Conservation (phyloP, 2,329 filamentous ascomycete species). For the Fusarium sp. region DNA sequence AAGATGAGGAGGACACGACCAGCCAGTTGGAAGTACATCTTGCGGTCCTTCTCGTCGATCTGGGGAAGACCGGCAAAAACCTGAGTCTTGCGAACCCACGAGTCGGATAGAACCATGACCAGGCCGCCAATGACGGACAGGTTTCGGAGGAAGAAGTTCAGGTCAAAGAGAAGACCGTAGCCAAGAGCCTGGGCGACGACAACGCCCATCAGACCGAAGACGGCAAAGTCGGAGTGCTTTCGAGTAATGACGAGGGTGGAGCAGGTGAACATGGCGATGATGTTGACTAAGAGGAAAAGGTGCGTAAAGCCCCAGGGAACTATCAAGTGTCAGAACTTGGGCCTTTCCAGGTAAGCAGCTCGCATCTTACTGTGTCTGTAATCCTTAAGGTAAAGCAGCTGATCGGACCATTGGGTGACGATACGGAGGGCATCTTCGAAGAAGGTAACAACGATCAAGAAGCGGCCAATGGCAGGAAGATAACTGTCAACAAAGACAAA, state of each 20-base stretch:
- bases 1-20: slow-evolving; percentile 96
- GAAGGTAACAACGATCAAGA: slow-evolving; percentile 98
- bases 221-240: slow-evolving; percentile 93
- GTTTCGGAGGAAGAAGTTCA: slow-evolving; percentile 99
- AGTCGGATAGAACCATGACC: slow-evolving; percentile 97
- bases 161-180: slow-evolving; percentile 97
- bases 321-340: slow-evolving; percentile 54
- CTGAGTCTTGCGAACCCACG: slow-evolving; percentile 97
- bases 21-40: slow-evolving; percentile 99
- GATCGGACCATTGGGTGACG: slow-evolving; percentile 96
- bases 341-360: background rate
- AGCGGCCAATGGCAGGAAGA: slow-evolving; percentile 93
- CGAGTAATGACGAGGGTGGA: slow-evolving; percentile 89
- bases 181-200: slow-evolving; percentile 94
- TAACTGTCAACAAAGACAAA: slow-evolving; percentile 67
- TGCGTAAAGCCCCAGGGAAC: slow-evolving; percentile 91
- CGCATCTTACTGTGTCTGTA: slow-evolving; percentile 85
- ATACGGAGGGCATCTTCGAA: slow-evolving; percentile 96
- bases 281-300: slow-evolving; percentile 90
- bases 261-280: slow-evolving; percentile 85
- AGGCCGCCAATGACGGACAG: slow-evolving; percentile 96
- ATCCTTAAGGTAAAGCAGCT: slow-evolving; percentile 90
- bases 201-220: slow-evolving; percentile 87
- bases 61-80: slow-evolving; percentile 93
- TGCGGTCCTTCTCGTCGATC: slow-evolving; percentile 98